phyloP scores from a whole-genome alignment of 2,329 filamentous ascomycete genomes.

The Hypoxylon sp. region DNA sequence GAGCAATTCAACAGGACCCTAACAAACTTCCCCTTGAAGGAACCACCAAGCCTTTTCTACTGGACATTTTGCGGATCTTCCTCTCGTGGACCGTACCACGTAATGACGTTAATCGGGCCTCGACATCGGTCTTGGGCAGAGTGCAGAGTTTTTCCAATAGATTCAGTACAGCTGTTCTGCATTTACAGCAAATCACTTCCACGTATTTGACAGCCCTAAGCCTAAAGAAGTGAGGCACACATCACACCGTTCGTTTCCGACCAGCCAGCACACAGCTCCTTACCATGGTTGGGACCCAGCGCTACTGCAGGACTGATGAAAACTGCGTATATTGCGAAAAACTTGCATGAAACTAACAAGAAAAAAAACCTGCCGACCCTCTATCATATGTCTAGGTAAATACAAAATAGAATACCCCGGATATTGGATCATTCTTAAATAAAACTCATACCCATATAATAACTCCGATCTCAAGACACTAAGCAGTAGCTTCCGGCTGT shows the following conservation, averaged over 20 bases:
- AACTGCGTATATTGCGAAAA: constrained; percentile 13
- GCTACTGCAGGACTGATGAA: constrained; percentile 31
- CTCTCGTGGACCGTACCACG: constrained; percentile 14
- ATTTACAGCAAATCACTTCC: constrained; percentile 33
- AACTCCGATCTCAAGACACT: constrained; percentile 3
- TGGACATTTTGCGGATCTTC: constrained; percentile 4
- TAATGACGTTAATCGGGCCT: constrained; percentile 32
- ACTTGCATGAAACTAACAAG: constrained; percentile 28
- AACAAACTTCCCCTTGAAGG: constrained; percentile 1
- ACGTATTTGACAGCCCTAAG: constrained; percentile 30
- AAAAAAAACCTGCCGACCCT: neutral
- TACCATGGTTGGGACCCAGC: constrained; percentile 28
- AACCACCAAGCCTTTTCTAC: constrained; percentile 18
- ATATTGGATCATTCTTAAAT: constrained; percentile 5
- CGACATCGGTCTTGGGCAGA: constrained; percentile 21
- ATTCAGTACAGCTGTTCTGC: constrained; percentile 32
- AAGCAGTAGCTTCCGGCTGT: constrained; percentile 14
- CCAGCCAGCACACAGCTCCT: constrained; percentile 19
- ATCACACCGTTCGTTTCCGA: constrained; percentile 13
- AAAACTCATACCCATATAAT: neutral
- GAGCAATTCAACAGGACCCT: constrained; percentile 1
- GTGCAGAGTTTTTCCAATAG: constrained; percentile 36
- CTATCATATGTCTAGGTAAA: constrained; percentile 14
- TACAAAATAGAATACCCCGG: constrained; percentile 10
- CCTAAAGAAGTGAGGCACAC: constrained; percentile 32